phyloP scores from a whole-genome alignment of 257 asterid genomes.

The Euphrasia confusa region DNA sequence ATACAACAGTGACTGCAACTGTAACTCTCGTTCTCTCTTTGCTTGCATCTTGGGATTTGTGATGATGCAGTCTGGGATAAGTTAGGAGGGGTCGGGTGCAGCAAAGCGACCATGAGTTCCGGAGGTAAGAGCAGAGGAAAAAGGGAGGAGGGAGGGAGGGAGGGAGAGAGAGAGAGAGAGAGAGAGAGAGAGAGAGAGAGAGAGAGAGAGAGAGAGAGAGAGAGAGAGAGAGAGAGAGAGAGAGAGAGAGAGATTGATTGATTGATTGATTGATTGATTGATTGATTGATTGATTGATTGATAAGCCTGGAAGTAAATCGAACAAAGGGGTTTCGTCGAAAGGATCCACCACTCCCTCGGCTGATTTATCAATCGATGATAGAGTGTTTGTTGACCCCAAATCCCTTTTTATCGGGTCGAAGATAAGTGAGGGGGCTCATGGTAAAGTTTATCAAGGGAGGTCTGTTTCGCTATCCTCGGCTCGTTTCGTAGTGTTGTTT shows the following conservation, averaged over 20 bases:
- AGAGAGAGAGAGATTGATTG: too few relatives aligned
- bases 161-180: too few relatives aligned
- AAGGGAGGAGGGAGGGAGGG: constrained; percentile 38
- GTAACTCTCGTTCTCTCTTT: constrained; percentile 41
- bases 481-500: constrained; percentile 11
- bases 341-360: constrained; percentile 45
- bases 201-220: too few relatives aligned
- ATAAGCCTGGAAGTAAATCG: constrained; percentile 37
- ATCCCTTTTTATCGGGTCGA: constrained; percentile 70
- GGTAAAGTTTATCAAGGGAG: constrained; percentile 97
- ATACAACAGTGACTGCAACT: constrained; percentile 40
- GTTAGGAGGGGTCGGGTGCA: constrained; percentile 32
- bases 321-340: constrained; percentile 46
- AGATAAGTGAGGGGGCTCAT: constrained; percentile 97
- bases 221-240: too few relatives aligned
- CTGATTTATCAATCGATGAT: constrained; percentile 53
- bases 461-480: constrained; percentile 35
- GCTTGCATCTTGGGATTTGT: constrained; percentile 31
- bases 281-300: too few relatives aligned
- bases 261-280: too few relatives aligned
- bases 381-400: constrained; percentile 84
- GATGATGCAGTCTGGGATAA: constrained; percentile 53
- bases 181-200: too few relatives aligned
- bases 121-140: constrained; percentile 50
- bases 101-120: constrained; percentile 61